phyloP scores from a whole-genome alignment of 1,284 basidiomycete genomes.

The Fistulinella cinereoalba region DNA sequence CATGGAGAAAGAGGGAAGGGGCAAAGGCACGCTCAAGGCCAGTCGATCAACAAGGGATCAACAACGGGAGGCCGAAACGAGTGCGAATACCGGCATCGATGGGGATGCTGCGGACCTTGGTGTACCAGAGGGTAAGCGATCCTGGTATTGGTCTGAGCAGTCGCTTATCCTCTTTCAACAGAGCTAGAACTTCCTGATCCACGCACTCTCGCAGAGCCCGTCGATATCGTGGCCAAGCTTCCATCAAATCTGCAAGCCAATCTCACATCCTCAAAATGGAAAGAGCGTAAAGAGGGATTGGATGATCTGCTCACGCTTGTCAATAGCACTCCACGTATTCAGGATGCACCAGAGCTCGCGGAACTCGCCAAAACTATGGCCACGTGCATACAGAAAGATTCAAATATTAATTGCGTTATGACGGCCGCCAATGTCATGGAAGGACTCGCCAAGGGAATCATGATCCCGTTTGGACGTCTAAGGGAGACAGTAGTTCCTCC shows the following conservation, averaged over 20 bases:
- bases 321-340: slow-evolving; percentile 72
- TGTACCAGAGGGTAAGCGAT: slow-evolving; percentile 25
- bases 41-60: slow-evolving; percentile 78
- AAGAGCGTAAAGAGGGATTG: slow-evolving; percentile 91
- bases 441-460: slow-evolving; percentile 81
- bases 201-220: slow-evolving; percentile 79
- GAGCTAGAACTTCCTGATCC: slow-evolving; percentile 68
- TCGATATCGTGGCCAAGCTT: slow-evolving; percentile 74
- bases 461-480: slow-evolving; percentile 71
- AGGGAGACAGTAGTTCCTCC: slow-evolving; percentile 73
- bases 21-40: slow-evolving; percentile 78
- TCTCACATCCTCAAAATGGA: slow-evolving; percentile 94
- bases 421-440: slow-evolving; percentile 86
- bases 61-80: slow-evolving; percentile 69
- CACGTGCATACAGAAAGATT: slow-evolving; percentile 82
- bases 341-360: slow-evolving; percentile 71
- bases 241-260: slow-evolving; percentile 72
- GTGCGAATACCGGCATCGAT: slow-evolving; percentile 41
- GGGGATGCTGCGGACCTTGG: slow-evolving; percentile 38
- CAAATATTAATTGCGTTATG: slow-evolving; percentile 96
- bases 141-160: slow-evolving; percentile 10
- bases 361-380: slow-evolving; percentile 79
- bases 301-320: slow-evolving; percentile 81
- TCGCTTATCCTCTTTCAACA: slow-evolving; percentile 20
- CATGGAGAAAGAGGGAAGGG: slow-evolving; percentile 81